These are phyloP conservation scores for Benincasa hispida DNA, from an alignment of 306 rosid species.

Conservation along the genomic window DNA sequence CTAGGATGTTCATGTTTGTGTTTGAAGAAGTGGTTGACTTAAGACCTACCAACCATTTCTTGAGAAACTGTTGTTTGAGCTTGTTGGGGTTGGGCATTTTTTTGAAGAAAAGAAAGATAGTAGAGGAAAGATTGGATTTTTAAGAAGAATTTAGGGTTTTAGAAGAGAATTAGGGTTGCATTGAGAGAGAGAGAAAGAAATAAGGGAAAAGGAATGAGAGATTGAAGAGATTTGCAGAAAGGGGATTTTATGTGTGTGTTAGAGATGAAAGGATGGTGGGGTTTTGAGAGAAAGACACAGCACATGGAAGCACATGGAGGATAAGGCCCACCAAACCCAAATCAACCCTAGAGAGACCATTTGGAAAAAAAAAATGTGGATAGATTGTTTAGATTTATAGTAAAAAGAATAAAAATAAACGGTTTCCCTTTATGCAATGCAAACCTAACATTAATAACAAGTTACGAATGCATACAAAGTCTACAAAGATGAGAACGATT, in stretches of 20 bases:
- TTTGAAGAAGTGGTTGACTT: conserved; percentile 26
- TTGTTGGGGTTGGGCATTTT: conserved; percentile 40
- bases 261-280: conserved; percentile 45
- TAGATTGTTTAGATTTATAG: conserved; percentile 6
- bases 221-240: conserved; percentile 17
- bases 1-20: conserved; percentile 36
- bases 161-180: not conserved
- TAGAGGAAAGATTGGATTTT: not conserved
- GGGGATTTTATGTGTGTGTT: conserved; percentile 47
- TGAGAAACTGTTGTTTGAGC: conserved; percentile 40
- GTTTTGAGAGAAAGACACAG: conserved; percentile 53
- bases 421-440: conserved; percentile 30
- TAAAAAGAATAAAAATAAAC: conserved; percentile 12
- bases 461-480: conserved; percentile 44
- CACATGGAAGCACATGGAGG: conserved; percentile 94
- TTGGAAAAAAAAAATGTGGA: not conserved
- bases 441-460: conserved; percentile 49
- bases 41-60: conserved; percentile 52
- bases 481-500: not conserved
- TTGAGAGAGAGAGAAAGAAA: conserved; percentile 7
- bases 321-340: conserved; percentile 45
- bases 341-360: conserved; percentile 11
- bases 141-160: not conserved
- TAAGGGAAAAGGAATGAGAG: conserved; percentile 3
- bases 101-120: not conserved